These are phyloP conservation scores for Alternaria alternata DNA, from an alignment of 2,329 filamentous ascomycete species.

Conservation along the genomic window DNA sequence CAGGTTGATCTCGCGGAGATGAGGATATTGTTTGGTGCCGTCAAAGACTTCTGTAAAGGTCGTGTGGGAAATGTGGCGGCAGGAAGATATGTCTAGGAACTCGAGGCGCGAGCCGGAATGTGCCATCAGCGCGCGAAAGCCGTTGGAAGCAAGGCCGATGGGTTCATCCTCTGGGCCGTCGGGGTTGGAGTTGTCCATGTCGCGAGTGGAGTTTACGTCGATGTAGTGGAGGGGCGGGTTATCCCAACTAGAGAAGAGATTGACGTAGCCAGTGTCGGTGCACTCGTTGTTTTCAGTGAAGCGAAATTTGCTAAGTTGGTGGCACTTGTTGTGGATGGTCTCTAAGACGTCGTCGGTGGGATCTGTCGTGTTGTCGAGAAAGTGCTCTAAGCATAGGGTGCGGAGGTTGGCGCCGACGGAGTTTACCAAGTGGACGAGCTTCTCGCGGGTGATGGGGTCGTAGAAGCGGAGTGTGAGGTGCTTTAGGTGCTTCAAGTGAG, in stretches of 20 bases:
- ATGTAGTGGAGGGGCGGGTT: constrained; percentile 75
- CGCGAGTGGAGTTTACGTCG: constrained; percentile 80
- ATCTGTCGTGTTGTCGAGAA: constrained; percentile 71
- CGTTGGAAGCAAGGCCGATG: constrained; percentile 77
- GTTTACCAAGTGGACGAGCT: constrained; percentile 68
- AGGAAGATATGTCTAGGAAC: constrained; percentile 80
- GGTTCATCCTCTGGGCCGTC: constrained; percentile 65
- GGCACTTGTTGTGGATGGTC: constrained; percentile 75
- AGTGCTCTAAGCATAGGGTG: constrained; percentile 79
- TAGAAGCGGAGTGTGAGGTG: constrained; percentile 78
- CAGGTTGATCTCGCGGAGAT: constrained; percentile 75
- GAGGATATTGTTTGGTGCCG: constrained; percentile 66
- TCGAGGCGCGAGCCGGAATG: constrained; percentile 76
- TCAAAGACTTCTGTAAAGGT: constrained; percentile 80
- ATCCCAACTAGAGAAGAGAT: constrained; percentile 77
- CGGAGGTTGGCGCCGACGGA: constrained; percentile 71
- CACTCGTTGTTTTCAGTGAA: constrained; percentile 78
- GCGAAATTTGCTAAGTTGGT: constrained; percentile 75
- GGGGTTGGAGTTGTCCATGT: constrained; percentile 75
- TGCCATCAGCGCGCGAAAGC: constrained; percentile 81
- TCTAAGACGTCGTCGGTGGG: constrained; percentile 63
- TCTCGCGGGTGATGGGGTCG: constrained; percentile 63
- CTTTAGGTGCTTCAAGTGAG: constrained; percentile 68
- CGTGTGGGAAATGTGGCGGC: constrained; percentile 77
- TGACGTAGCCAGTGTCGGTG: constrained; percentile 76